These are phyloP conservation scores for Aphanomyces invadans DNA, from an alignment of 352 stramenopile genomes.

Conservation along the genomic window DNA sequence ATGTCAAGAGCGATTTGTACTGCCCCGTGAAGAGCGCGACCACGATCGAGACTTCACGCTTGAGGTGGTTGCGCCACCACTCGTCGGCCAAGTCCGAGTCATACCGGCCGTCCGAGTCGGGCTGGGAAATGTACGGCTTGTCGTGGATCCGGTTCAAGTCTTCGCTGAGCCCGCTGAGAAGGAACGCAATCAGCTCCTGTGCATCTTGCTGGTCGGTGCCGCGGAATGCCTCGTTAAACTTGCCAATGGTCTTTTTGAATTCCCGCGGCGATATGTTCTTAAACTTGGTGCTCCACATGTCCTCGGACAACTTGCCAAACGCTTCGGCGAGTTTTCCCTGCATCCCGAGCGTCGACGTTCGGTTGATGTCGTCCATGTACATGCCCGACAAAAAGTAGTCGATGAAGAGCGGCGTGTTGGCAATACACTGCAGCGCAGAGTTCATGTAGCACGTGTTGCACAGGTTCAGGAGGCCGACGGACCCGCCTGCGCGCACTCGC, in stretches of 20 bases:
- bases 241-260: slow-evolving; percentile 93
- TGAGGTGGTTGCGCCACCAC: slow-evolving; percentile 98
- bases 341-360: slow-evolving; percentile 93
- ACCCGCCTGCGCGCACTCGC: slow-evolving; percentile 68
- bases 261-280: slow-evolving; percentile 85
- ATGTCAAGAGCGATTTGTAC: slow-evolving; percentile 97
- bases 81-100: slow-evolving; percentile 97
- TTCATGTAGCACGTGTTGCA: slow-evolving; percentile 97
- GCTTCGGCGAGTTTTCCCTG: slow-evolving; percentile 91
- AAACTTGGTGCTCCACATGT: slow-evolving; percentile 94
- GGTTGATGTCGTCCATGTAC: slow-evolving; percentile 92
- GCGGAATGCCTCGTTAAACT: slow-evolving; percentile 94
- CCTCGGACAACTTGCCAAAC: slow-evolving; percentile 93
- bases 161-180: slow-evolving; percentile 97
- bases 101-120: slow-evolving; percentile 94
- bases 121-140: slow-evolving; percentile 97
- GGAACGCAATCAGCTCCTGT: slow-evolving; percentile 94
- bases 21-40: slow-evolving; percentile 99
- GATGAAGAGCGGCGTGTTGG: slow-evolving; percentile 91
- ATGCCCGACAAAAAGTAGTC: slow-evolving; percentile 95
- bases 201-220: slow-evolving; percentile 97
- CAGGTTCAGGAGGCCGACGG: slow-evolving; percentile 81
- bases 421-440: slow-evolving; percentile 90
- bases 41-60: slow-evolving; percentile 97
- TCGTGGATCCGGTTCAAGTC: slow-evolving; percentile 97